Evolutionary conservation across 768 basidiomycete genomes (phyloP), one percentile per base, ranked within the genome.

Genomic region (Mycena vitilis): DNA sequence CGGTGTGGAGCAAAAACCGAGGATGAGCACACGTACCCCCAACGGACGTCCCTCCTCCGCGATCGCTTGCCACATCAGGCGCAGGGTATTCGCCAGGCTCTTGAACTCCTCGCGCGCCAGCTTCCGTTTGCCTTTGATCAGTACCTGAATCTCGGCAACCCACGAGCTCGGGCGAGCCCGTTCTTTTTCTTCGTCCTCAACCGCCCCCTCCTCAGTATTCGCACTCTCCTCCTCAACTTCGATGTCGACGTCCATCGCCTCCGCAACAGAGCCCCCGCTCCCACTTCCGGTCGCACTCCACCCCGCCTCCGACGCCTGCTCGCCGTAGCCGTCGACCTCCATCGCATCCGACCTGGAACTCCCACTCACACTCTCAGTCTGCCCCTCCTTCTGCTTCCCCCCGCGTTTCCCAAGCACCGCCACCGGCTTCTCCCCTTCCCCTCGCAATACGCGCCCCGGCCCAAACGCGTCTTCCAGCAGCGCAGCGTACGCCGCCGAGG

Each of bases 391-490:
- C 42, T 2, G 16, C 2, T 40, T 44, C 65, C 4, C 22, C 10
- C 4, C 30, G 30, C 30, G 30, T 30, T 30, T 30, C 30, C 30
- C 30, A 30, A 30, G 30, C 30, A 30, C 30, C 30, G 30, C 3
- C 30, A 30, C 49, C 4, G 65, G 63, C 54, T 65, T 71, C 48
- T 37, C 5, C 11, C 69, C 70, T 51, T 71, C 63, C 42, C 70
- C 70, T 15, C 70, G 66, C 63, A 61, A 20, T 20, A 48, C 60
- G 45, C 62, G 64, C 52, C 70, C 70, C 22, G 70, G 34, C 13
- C 70, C 70, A 30, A 71, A 71, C 53, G 49, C 37, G 1, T 71
- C 70, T 20, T 57, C 48, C 10, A 71, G 58, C 36, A 63, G 38
- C 22, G 36, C 59, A 1, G 52, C 30, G 53, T 65, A 68, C n/a